Base-by-base conservation (phyloP, 257 asterid species). In the Solanum microdontum region DNA sequence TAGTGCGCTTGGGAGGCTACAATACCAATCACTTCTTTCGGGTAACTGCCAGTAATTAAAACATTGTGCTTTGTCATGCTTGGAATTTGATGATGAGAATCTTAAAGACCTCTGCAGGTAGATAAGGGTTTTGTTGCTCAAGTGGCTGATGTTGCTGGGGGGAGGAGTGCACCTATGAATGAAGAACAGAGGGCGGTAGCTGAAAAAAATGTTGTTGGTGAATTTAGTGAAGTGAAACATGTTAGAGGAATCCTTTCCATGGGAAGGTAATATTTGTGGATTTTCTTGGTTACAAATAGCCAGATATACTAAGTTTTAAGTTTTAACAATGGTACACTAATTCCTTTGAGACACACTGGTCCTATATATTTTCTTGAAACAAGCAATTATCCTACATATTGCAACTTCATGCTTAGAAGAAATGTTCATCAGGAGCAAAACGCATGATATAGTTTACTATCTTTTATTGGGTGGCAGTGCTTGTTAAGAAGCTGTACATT, bases 51-150 rank as follows among this genome's bases (percentile, higher is more conserved):
- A 5, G n/a, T 75, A 43, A 86, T 72, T 83, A 66, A 88, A 51
- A 26, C 15, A 4, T 36, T 39, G n/a, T 55, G 37, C 36, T n/a
- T 86, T 84, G 39, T 69, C 48, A 37, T 33, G 26, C 62, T 36
- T 72, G 39, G 76, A 48, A n/a, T 68, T 87, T 89, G 64, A 86
- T 80, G 74, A 40, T 88, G 68, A 15, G 87, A 89, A 73, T 75
- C 75, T 83, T 74, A 82, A 79, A 66, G 84, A 10, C 48, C 24
- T 66, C 58, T 84, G 91, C 91, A 96, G 99, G 98, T 97, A 40
- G 99, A 97, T 89, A 96, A 90, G 90, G 99, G 99, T n/a, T 95
- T 94, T 91, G 99, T 96, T 72, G 98, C 99, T 45, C 99, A 97
- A 91, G 98, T 97, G 91, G 99, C 99, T 9, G 99, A 95, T 93